Evolutionary conservation across 805 yeast genomes (phyloP), one percentile per base, ranked within the genome.

Genomic region (Lipomyces lipofer): DNA sequence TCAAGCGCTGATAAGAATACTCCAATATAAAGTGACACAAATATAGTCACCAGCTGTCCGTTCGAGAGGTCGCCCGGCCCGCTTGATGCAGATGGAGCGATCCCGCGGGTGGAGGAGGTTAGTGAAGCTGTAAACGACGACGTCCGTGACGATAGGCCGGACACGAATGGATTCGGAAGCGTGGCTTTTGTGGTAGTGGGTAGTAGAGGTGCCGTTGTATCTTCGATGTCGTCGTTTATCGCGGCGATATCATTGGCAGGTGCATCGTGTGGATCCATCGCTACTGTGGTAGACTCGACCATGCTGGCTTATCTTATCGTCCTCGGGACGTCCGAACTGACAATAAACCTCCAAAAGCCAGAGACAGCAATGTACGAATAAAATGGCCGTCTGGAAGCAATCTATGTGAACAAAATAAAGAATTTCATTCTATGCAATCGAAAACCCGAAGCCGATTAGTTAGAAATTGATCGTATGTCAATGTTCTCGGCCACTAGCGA

Each of bases 1-100:
- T 80, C 83, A 5, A 80, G 64, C 0, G 80, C 78, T 1, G 80
- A 73, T 3, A 80, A 64, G 59, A 80, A 79, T 5, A 78, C 72
- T 9, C 81, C 80, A 13, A 74, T 77, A 76, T 47, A 78, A 73
- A 66, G 82, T 60, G 19, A 79, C 73, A 40, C 70, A 9, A 83
- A 75, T 6, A 85, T 79, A 3, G 85, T 73, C 2, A 81, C 84
- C 21, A 83, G 43, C 32, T 49, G 52, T 30, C 38, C 25, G 22
- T 44, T 49, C 8, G 48, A 33, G 21, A 52, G 46, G 24, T 56
- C 60, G 35, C 43, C 44, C 2, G 45, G 30, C 25, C 38, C 46
- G 33, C 25, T 27, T 1, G 43, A 45, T 19, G 35, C 43, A 6
- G 46, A 47, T 15, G 48, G 47, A 4, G 21, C 17, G 36, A 40